phyloP scores from a whole-genome alignment of 805 yeast species.

The Candida dajiaensis region DNA sequence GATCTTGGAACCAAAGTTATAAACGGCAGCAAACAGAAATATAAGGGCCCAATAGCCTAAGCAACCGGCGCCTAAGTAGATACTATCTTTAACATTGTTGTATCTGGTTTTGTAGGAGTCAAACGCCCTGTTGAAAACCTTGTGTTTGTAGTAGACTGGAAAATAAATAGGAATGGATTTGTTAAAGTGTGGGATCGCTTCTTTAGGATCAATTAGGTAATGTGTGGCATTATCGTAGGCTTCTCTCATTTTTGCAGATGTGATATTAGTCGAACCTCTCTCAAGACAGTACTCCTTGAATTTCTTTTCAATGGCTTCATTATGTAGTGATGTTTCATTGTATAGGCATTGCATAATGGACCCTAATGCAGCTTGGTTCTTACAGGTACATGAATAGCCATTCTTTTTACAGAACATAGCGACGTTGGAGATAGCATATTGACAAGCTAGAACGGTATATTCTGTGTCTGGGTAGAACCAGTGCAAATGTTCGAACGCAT shows the following conservation, averaged over 20 bases:
- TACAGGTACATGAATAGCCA: constrained; percentile 20
- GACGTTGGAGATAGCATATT: constrained; percentile 14
- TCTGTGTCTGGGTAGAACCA: not conserved
- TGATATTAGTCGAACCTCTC: constrained; percentile 18
- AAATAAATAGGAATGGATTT: constrained; percentile 25
- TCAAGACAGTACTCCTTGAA: constrained; percentile 23
- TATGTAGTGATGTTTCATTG: constrained; percentile 9
- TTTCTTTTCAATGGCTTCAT: constrained; percentile 11
- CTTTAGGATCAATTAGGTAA: constrained; percentile 30
- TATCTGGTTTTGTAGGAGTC: constrained; percentile 24
- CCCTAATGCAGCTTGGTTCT: constrained; percentile 22
- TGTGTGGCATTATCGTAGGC: constrained; percentile 40
- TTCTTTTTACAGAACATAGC: constrained; percentile 20
- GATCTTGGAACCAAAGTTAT: constrained; percentile 12
- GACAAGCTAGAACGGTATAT: constrained; percentile 18
- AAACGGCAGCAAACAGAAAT: constrained; percentile 33
- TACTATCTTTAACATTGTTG: constrained; percentile 33
- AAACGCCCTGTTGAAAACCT: constrained; percentile 21
- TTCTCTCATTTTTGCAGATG: constrained; percentile 28
- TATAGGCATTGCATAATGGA: constrained; percentile 25
- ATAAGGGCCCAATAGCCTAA: constrained; percentile 44
- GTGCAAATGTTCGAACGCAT: not conserved
- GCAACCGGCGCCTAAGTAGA: constrained; percentile 38
- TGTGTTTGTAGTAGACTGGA: constrained; percentile 31
- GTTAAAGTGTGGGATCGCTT: constrained; percentile 24